phyloP scores from a whole-genome alignment of 179 eudicot species.

The Silene coronaria region DNA sequence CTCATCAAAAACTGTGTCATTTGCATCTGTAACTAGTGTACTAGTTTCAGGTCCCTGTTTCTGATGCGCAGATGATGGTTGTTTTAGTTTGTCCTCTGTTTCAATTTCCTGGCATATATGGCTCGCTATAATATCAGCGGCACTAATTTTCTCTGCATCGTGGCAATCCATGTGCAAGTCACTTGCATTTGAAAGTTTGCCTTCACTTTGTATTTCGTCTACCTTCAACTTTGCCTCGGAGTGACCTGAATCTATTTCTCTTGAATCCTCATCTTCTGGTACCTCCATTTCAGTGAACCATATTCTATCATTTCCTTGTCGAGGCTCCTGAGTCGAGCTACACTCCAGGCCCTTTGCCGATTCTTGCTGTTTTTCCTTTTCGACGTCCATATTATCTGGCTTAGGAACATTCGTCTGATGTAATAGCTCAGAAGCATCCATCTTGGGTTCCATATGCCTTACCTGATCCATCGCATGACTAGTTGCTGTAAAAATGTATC shows the following conservation, averaged over 20 bases:
- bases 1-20: not conserved
- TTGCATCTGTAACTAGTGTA: not conserved
- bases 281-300: not conserved
- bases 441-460: not conserved
- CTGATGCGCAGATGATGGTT: slow-evolving; percentile 7
- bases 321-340: not conserved
- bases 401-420: not conserved
- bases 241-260: slow-evolving; percentile 10
- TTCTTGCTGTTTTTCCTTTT: not conserved
- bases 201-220: slow-evolving; percentile 10
- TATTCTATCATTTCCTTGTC: not conserved
- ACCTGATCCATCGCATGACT: slow-evolving; percentile 6
- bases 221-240: slow-evolving; percentile 3
- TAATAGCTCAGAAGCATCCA: slow-evolving; percentile 4
- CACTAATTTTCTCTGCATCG: slow-evolving; percentile 8
- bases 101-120: slow-evolving; percentile 15
- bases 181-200: not conserved
- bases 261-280: not conserved
- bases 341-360: not conserved
- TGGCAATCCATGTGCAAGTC: not conserved
- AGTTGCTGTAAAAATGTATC: not conserved
- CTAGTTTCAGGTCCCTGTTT: not conserved
- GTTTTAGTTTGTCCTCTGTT: slow-evolving; percentile 8
- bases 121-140: slow-evolving; percentile 21
- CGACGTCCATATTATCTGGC: not conserved